A percentile compares a stretch with the other conserved stretches of the same genome.
These are phyloP conservation scores for Urochloa ruziziensis DNA, from an alignment of 176 grass and related monocot species.

Conservation along the genomic window DNA sequence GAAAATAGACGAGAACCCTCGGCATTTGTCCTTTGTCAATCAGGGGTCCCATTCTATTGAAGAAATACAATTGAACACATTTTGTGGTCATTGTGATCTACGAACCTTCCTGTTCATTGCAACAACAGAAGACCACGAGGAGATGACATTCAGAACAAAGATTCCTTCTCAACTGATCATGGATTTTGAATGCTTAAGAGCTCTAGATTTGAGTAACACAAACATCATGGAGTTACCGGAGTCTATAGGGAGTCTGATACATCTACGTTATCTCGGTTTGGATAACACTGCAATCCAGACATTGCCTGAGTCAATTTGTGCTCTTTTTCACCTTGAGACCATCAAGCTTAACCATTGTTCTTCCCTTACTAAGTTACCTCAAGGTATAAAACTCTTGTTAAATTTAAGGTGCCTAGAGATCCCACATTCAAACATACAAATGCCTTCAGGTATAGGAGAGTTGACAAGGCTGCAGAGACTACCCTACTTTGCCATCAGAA, in stretches of 20 bases:
- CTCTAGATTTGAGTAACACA: constrained; percentile 38
- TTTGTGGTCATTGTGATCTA: constrained; percentile 23
- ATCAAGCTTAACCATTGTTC: constrained; percentile 42
- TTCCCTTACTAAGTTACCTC: constrained; percentile 40
- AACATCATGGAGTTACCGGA: constrained; percentile 28
- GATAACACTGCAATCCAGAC: constrained; percentile 25
- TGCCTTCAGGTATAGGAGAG: constrained; percentile 37
- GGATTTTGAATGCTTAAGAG: constrained; percentile 48
- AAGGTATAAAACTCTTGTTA: constrained; percentile 43
- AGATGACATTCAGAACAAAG: constrained; percentile 10
- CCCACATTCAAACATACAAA: constrained; percentile 16
- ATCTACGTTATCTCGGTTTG: constrained; percentile 45
- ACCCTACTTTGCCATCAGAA: constrained; percentile 19
- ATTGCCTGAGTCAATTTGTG: constrained; percentile 43
- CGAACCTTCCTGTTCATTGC: constrained; percentile 41
- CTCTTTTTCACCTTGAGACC: constrained; percentile 46
- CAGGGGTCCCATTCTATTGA: neutral
- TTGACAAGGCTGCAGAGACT: constrained; percentile 40
- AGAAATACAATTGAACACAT: neutral
- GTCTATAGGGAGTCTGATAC: constrained; percentile 36
- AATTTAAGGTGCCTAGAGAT: constrained; percentile 44
- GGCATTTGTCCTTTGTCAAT: constrained; percentile 43
- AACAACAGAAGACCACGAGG: constrained; percentile 10
- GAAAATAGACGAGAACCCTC: constrained; percentile 10
- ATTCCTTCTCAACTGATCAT: constrained; percentile 17